These are phyloP conservation scores for Diaporthe capsici DNA, from an alignment of 2,329 filamentous ascomycete species.

Conservation along the genomic window DNA sequence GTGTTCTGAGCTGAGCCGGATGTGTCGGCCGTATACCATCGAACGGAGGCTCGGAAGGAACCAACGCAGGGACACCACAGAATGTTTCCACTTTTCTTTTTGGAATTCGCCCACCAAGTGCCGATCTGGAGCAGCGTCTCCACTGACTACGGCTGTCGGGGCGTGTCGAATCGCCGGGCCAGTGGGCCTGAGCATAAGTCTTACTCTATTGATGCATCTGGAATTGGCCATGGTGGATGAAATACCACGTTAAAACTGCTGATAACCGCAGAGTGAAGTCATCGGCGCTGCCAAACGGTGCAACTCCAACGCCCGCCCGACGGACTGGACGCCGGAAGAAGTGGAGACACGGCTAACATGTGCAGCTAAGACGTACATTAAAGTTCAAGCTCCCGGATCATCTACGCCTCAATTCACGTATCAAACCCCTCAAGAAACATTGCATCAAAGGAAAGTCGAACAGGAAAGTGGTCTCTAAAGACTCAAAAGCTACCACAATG, in stretches of 20 bases:
- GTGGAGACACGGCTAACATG: background rate
- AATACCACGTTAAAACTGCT: background rate
- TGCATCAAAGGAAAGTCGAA: too few species aligned
- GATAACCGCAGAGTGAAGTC: conserved; percentile 25
- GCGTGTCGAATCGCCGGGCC: background rate
- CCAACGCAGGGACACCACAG: background rate
- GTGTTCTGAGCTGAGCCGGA: background rate
- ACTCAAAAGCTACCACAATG: conserved; percentile 16
- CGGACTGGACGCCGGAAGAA: background rate
- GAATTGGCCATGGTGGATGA: background rate
- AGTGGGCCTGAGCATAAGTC: conserved; percentile 21
- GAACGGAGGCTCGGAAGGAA: conserved; percentile 7
- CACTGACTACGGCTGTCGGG: conserved; percentile 10
- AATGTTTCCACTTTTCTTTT: background rate
- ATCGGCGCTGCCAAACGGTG: background rate
- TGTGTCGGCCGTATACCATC: background rate
- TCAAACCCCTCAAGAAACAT: background rate
- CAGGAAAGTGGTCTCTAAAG: background rate
- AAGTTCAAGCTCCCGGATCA: background rate
- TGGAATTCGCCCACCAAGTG: background rate
- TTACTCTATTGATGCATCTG: conserved; percentile 3
- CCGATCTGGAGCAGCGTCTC: background rate
- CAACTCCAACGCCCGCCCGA: conserved; percentile 10
- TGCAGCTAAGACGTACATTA: background rate
- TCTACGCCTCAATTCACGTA: background rate